phyloP scores from a whole-genome alignment of 2,329 filamentous ascomycete genomes.

The Aspergillus eucalypticola region DNA sequence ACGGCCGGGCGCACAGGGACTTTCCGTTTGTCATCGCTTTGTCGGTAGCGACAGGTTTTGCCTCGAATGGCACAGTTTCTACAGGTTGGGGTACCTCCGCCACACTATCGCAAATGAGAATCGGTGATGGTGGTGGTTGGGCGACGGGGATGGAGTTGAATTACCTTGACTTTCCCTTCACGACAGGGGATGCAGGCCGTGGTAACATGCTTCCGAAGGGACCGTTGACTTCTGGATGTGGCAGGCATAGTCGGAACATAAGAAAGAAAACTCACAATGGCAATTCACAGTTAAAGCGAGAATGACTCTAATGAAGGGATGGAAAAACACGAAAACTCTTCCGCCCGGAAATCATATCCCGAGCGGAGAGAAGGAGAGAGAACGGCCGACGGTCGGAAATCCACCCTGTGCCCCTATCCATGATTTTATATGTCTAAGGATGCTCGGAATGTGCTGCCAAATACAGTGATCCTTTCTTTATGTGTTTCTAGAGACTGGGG shows the following conservation, averaged over 20 bases:
- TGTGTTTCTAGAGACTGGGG: no score
- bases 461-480: no score
- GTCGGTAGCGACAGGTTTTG: constrained; percentile 40
- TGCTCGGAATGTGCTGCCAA: no score
- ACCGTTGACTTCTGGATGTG: constrained; percentile 24
- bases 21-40: constrained; percentile 39
- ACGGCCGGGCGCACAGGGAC: neutral
- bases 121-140: neutral
- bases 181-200: constrained; percentile 47
- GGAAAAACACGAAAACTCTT: no score
- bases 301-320: no score
- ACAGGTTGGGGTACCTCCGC: constrained; percentile 38
- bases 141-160: constrained; percentile 1
- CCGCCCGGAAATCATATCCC: no score
- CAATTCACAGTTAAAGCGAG: no score
- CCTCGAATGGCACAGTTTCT: constrained; percentile 39
- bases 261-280: no score
- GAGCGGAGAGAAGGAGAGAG: no score
- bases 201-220: constrained; percentile 45
- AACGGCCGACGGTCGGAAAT: no score
- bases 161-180: constrained; percentile 48
- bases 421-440: no score
- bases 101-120: constrained; percentile 28
- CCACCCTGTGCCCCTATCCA: no score
- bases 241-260: neutral